Conservation (phyloP, 768 basidiomycete species). For the Bullera alba region DNA sequence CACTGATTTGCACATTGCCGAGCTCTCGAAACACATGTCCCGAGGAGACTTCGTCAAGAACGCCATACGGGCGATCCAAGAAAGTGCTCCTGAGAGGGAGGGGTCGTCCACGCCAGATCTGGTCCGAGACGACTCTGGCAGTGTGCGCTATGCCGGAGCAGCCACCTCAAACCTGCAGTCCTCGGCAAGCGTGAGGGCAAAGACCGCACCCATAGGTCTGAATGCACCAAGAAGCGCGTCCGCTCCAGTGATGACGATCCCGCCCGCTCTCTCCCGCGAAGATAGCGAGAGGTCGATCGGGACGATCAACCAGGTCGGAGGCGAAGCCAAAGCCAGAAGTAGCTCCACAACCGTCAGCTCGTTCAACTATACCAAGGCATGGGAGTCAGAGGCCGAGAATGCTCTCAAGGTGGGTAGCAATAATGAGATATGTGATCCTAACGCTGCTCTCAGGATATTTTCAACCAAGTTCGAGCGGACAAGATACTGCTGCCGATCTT, state of each 20-base stretch:
- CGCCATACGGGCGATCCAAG: conserved; percentile 77
- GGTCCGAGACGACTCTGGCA: conserved; percentile 57
- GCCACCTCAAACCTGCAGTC: no score
- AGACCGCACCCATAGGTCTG: no score
- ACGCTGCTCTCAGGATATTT: conserved; percentile 70
- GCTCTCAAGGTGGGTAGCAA: conserved; percentile 63
- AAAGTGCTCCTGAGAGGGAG: conserved; percentile 55
- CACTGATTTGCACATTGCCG: conserved; percentile 95
- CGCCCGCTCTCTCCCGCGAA: conserved; percentile 3
- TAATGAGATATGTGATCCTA: background rate
- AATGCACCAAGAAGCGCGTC: conserved; percentile 19
- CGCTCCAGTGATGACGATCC: conserved; percentile 15
- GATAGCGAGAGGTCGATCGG: conserved; percentile 5
- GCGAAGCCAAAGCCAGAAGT: background rate
- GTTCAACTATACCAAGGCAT: conserved; percentile 50
- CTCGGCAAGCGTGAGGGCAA: no score
- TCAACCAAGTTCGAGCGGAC: conserved; percentile 78
- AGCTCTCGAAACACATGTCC: conserved; percentile 81
- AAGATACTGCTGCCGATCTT: conserved; percentile 72
- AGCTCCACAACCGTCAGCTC: conserved; percentile 35
- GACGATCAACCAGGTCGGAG: background rate
- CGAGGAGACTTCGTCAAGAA: conserved; percentile 84
- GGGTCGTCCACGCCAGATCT: conserved; percentile 56
- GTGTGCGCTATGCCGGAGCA: no score
- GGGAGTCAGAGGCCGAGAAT: conserved; percentile 81